Base-by-base conservation (phyloP, 78 protist genomes). In the Dictyostelium intermedium region DNA sequence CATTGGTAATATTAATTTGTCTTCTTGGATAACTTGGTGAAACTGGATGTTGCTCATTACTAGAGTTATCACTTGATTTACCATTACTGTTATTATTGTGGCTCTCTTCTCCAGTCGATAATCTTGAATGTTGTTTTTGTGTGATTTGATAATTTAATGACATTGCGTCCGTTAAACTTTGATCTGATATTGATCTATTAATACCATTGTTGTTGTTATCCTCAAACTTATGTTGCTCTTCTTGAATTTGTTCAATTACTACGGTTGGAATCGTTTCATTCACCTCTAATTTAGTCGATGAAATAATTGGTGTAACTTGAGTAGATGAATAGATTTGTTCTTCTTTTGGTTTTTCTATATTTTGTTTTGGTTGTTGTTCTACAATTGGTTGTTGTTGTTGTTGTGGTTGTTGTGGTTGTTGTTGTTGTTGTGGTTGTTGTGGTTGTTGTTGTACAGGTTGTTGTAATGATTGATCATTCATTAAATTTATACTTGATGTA, bases 181-280 rank as follows among this genome's bases (percentile, higher is more conserved):
- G 83, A 32, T 85, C 82, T 20, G 91, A 76, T 53, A 37, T 27
- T 32, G 82, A 47, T 72, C 91, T 72, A 27, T 34, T 53, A 39
- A 47, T 69, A 16, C 45, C 37, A 34, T 6, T 34, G 18, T 16
- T 39, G 25, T 27, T 45, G 27, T 78, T 23, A n/a, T 13, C n/a
- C n/a, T n/a, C n/a, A n/a, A n/a, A n/a, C n/a, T n/a, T 27, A 39
- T 35, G 10, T 34, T 34, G 45, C 13, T 56, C 60, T 2, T 81
- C 32, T 18, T 81, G 61, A 47, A 16, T 8, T 43, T n/a, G 60
- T 1, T 30, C 73, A 30, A 43, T 82, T 11, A 82, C 70, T 32
- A 39, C 72, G 1, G 14, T 47, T 53, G 85, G 85, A 25, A 73
- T 18, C 32, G 25, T 25, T 10, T 80, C 37, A 27, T 50, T 82